These are phyloP conservation scores for Rutidosis leptorrhynchoides DNA, from an alignment of 129 eudicot genomes.

Conservation along the genomic window DNA sequence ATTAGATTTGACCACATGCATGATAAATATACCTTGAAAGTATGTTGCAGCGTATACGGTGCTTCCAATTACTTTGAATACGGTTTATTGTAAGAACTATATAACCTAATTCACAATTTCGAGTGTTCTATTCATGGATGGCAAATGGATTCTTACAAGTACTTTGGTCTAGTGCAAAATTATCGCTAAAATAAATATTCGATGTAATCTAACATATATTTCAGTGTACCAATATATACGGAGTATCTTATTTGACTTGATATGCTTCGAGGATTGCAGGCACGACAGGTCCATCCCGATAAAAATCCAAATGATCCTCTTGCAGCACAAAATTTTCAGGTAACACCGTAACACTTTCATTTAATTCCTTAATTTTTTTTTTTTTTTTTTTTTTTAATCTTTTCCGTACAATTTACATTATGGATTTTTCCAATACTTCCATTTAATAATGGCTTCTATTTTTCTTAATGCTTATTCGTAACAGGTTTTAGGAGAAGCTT, in stretches of 20 bases:
- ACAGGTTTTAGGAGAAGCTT: conserved; percentile 97
- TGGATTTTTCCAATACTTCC: not conserved
- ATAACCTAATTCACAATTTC: not conserved
- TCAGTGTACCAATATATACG: conserved; percentile 8
- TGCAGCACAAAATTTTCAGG: conserved; percentile 98
- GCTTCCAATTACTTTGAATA: not conserved
- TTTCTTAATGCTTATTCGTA: not conserved
- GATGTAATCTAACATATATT: not conserved
- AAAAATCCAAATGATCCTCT: conserved; percentile 94
- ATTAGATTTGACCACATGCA: not conserved
- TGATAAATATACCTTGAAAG: not conserved
- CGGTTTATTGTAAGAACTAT: not conserved
- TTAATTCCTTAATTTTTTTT: not conserved
- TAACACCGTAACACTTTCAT: conserved; percentile 36
- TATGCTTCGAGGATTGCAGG: conserved; percentile 53
- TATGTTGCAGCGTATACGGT: not conserved
- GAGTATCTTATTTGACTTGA: conserved; percentile 8
- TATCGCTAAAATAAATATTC: not conserved
- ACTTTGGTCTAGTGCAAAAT: not conserved
- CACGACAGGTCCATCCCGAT: conserved; percentile 96
- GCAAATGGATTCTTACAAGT: not conserved
- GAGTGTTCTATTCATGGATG: not conserved
- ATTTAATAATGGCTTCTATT: not conserved
- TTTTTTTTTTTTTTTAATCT: conserved; percentile 8
- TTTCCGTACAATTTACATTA: not conserved